Evolutionary conservation across 2,329 filamentous ascomycete genomes (phyloP), one percentile per base, ranked within the genome.

Genomic region (Trichophyton simii): DNA sequence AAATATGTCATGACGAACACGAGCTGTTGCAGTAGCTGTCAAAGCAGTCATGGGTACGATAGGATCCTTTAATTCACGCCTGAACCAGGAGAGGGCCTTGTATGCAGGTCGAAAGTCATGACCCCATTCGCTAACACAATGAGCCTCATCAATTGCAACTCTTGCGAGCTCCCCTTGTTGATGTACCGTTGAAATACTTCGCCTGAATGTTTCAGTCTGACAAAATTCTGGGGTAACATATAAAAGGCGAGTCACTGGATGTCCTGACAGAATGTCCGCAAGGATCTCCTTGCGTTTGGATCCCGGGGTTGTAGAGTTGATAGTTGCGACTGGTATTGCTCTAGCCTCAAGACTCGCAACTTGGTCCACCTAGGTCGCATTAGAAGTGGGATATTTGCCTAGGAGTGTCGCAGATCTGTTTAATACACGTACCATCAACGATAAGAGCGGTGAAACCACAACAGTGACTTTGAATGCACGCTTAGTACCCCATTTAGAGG

Each of bases 51-150:
- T 87, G 3, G 92, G 91, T 0, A 96, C 89, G 61, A 88, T 82
- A 0, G 91, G 89, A 66, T 94, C 91, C 4, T 66, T 70, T 13
- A 78, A 68, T 36, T 85, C 85, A 67, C 88, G 87, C 54, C 67
- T 72, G 77, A 97, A 94, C 85, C 89, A 96, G 1, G 83, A 86
- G 5, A 97, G 80, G 20, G 87, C 83, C 70, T 94, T 91, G 75
- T 96, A 97, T 62, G 91, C 88, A 41, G 87, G 88, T n/a, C 92
- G 87, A 71, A 97, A 97, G 73, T 97, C 92, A 72, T 97, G 91
- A 1, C 92, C 92, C 92, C 92, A 96, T 84, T 96, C 91, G 25
- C 89, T 95, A 67, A 97, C 95, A 72, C 92, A 97, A 73, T 97
- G 92, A 1, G 92, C 92, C 76, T 97, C 92, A 70, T 97, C 92